Percentiles rank a stretch among this genome's conserved stretches.
Evolutionary conservation across 1,139 yeast genomes (phyloP).

Genomic region (Hemisphaericaspora xylofermentans): DNA sequence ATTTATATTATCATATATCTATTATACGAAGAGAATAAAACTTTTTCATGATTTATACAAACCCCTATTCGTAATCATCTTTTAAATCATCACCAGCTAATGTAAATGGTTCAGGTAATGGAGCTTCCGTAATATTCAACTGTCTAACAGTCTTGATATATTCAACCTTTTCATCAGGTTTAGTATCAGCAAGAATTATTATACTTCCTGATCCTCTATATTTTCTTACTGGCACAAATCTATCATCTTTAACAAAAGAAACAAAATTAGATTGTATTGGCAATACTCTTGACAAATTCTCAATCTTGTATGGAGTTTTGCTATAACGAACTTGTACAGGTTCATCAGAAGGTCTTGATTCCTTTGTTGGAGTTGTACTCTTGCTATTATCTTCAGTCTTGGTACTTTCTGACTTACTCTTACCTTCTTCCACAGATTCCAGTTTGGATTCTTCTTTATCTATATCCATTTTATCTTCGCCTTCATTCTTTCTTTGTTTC

Average conservation of each 20-base stretch:
- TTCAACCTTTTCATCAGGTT: constrained; percentile 64
- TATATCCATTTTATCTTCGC: constrained; percentile 29
- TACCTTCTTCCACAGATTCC: constrained; percentile 33
- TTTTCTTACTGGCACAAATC: constrained; percentile 82
- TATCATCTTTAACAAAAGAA: constrained; percentile 69
- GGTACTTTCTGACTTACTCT: constrained; percentile 18
- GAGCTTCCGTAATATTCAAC: constrained; percentile 79
- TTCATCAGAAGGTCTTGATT: constrained; percentile 30
- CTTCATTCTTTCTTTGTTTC: constrained; percentile 55
- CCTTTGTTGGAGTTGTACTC: constrained; percentile 16
- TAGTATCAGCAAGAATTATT: constrained; percentile 70
- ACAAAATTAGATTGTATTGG: constrained; percentile 89
- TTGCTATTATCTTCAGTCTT: constrained; percentile 14
- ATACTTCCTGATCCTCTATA: constrained; percentile 81
- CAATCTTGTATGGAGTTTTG: constrained; percentile 64
- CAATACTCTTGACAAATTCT: constrained; percentile 82
- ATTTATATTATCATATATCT: neutral
- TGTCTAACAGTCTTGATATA: constrained; percentile 85
- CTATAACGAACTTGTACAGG: constrained; percentile 42
- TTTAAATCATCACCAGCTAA: constrained; percentile 54
- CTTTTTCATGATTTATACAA: neutral
- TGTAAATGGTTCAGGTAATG: constrained; percentile 83
- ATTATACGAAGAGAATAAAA: constrained; percentile 1
- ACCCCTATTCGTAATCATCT: constrained; percentile 21
- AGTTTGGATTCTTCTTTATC: constrained; percentile 26